Base-by-base conservation (phyloP, 768 basidiomycete genomes). In the Kwoniella sp. region DNA sequence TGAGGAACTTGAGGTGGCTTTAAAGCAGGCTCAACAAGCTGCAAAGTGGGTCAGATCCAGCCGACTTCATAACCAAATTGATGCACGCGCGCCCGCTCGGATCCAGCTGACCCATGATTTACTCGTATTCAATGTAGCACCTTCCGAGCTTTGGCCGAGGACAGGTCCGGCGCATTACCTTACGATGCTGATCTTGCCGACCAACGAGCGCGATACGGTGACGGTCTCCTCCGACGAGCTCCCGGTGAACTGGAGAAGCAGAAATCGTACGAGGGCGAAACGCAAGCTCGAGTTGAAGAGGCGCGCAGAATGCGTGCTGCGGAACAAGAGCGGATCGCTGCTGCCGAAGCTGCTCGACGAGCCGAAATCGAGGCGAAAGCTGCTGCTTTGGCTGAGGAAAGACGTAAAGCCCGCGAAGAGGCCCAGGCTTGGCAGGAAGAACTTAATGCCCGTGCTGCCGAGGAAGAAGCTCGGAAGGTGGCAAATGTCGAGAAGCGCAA, bases 171-270 rank as follows among this genome's bases (percentile, higher is more conserved):
- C 0, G 82, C 85, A 54, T 84, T 94, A 20, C 92, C 93, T 0
- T 98, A 97, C 81, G 90, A 85, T 71, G 84, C 86, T 11, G 93
- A 95, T 54, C 85, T 97, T 52, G 92, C 93, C 0, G 90, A 93
- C 70, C 90, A 95, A 71, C 87, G 96, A 50, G 85, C 88, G 41
- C 89, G 90, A 78, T 99, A 97, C 73, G 93, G 93, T 13, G 89
- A 91, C 66, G 89, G 85, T 73, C 88, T 98, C 85, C 78, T 95
- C 58, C 85, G 90, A 61, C 88, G 88, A 57, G 89, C 87, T 1
- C 89, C 91, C 12, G 91, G 90, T 47, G 92, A 95, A 74, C 82
- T 92, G 25, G 81, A 85, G 3, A 83, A 85, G 20, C 93, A 95
- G 76, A 83, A 85, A 58, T 86, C 87, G 61, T 85, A 86, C 71